These are phyloP conservation scores for Karstenula rhodostoma DNA, from an alignment of 2,329 filamentous ascomycete species.

Conservation along the genomic window DNA sequence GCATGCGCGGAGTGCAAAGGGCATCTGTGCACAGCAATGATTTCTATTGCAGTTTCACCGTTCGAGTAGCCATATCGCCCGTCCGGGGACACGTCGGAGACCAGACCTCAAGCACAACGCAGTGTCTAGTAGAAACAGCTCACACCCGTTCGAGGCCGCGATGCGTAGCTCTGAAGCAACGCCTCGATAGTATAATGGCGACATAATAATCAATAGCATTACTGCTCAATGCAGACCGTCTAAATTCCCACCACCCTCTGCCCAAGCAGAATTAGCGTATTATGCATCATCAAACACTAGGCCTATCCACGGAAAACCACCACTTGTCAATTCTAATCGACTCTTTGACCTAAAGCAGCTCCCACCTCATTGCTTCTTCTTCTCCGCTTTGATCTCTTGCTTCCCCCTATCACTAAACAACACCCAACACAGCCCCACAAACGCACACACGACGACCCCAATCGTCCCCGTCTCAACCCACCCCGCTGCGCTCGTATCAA, in stretches of 20 bases:
- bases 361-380: slow-evolving; percentile 32
- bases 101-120: background rate
- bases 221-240: background rate
- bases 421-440: slow-evolving; percentile 55
- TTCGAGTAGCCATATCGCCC: background rate
- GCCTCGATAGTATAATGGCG: background rate
- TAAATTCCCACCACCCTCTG: background rate
- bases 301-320: background rate
- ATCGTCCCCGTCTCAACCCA: slow-evolving; percentile 56
- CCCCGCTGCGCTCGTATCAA: slow-evolving; percentile 46
- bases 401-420: slow-evolving; percentile 36
- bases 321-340: background rate
- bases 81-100: background rate
- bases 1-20: background rate
- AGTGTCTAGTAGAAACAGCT: background rate
- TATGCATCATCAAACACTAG: background rate
- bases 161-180: background rate
- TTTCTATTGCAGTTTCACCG: too few relatives aligned
- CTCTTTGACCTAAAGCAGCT: background rate
- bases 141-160: background rate
- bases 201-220: background rate
- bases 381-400: slow-evolving; percentile 9
- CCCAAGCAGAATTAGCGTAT: background rate
- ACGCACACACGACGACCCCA: slow-evolving; percentile 53
- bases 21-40: background rate